phyloP scores from a whole-genome alignment of 2,329 filamentous ascomycete genomes.

The Aspergillus floridensis region DNA sequence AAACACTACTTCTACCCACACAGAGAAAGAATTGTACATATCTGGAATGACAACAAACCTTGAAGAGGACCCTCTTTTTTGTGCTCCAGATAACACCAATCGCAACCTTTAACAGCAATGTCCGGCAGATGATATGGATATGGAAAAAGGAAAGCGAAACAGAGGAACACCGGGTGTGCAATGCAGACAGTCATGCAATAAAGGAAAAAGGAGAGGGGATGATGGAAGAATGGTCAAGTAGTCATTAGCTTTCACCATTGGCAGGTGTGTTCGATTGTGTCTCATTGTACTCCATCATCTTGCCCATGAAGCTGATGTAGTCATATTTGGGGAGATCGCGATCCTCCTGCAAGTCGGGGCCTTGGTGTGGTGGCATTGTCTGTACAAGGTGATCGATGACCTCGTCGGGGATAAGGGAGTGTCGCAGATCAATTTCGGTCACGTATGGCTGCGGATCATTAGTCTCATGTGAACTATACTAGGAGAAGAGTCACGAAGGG shows the following conservation, averaged over 20 bases:
- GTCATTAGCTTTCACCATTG: slow-evolving; percentile 23
- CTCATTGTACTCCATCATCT: slow-evolving; percentile 58
- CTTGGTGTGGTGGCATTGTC: slow-evolving; percentile 80
- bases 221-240: slow-evolving; percentile 11
- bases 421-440: slow-evolving; percentile 92
- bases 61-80: slow-evolving; percentile 16
- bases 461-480: slow-evolving; percentile 7
- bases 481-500: not conserved
- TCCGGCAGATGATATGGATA: slow-evolving; percentile 11
- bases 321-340: slow-evolving; percentile 84
- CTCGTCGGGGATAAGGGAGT: slow-evolving; percentile 93
- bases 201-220: slow-evolving; percentile 10
- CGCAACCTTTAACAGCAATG: slow-evolving; percentile 13
- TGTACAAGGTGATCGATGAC: slow-evolving; percentile 89
- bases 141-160: slow-evolving; percentile 10
- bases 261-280: slow-evolving; percentile 22
- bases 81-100: slow-evolving; percentile 26
- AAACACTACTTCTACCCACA: not conserved
- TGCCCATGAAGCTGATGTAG: slow-evolving; percentile 97
- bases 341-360: slow-evolving; percentile 83
- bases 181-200: slow-evolving; percentile 2
- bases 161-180: slow-evolving; percentile 11
- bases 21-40: not conserved
- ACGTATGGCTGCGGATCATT: slow-evolving; percentile 69
- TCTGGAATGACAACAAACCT: slow-evolving; percentile 1